Evolutionary conservation across 108 stramenopile species (phyloP), one percentile per base, ranked within the genome.

Genomic region (Pseudonitzschia multiseries): DNA sequence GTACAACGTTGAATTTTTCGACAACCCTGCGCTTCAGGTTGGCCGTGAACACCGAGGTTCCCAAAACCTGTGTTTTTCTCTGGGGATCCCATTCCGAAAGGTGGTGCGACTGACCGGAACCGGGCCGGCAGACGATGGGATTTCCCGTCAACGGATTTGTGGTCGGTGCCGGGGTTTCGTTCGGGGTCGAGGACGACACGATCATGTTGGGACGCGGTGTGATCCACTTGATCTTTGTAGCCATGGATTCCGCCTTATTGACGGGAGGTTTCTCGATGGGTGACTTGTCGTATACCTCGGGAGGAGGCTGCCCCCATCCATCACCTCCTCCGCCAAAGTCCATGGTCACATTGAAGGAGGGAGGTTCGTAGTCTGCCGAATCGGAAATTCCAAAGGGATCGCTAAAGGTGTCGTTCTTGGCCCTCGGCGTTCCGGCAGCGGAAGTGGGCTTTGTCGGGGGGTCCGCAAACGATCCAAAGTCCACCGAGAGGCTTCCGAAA

Each of bases 91-190:
- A 73, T 72, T 77, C 75, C 53, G 78, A 66, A 21, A 79, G 80
- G 15, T 74, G 76, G 40, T 66, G 51, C 41, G 40, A 46, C 12
- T 62, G 24, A 46, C 10, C 24, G 53, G 56, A 8, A 24, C 14
- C 18, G n/a, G 31, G 32, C 28, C 81, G 64, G 50, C 84, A 87
- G 28, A 79, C 52, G 60, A 94, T 87, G 0, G 89, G 52, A 74
- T 94, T 94, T 29, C 89, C 89, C 60, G 77, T 84, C 29, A 87
- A 63, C 20, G 90, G 93, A 81, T 94, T 94, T 20, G 68, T 62
- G 3, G 69, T 72, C 33, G 90, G 90, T 40, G 60, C 28, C 2
- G 74, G 64, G 8, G 4, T 40, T 62, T 31, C 10, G 36, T 62
- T 31, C 1, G 36, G 15, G 14, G 15, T 6, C 36, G 20, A n/a